Conservation (phyloP, 2,329 filamentous ascomycete genomes). For the Sporothrix variecibatus region DNA sequence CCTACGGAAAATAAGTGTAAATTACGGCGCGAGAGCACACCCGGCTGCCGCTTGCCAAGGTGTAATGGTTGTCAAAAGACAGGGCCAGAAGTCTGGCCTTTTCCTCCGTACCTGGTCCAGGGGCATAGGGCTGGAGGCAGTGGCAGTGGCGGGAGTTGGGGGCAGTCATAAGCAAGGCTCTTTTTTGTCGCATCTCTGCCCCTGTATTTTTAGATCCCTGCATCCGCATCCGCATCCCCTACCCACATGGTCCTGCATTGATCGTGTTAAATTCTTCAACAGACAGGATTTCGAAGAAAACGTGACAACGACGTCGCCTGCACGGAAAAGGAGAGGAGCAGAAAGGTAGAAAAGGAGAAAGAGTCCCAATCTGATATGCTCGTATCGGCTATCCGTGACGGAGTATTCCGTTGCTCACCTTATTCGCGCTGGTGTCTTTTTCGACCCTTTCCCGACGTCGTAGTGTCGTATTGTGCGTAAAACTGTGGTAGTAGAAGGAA, state of each 20-base stretch:
- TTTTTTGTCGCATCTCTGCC: neutral
- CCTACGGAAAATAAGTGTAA: neutral
- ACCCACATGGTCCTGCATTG: neutral
- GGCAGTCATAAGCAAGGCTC: neutral
- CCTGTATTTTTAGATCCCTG: constrained; percentile 1
- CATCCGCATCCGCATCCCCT: neutral
- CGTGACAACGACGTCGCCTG: neutral
- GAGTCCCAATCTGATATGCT: neutral
- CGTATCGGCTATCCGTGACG: neutral
- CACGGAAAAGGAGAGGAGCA: neutral
- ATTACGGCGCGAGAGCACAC: neutral
- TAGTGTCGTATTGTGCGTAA: neutral
- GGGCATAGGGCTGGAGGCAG: neutral
- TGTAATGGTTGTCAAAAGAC: neutral
- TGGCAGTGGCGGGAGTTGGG: neutral
- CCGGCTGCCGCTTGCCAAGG: neutral
- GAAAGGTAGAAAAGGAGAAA: neutral
- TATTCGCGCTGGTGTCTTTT: neutral
- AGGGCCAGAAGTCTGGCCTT: neutral
- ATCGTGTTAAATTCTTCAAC: neutral
- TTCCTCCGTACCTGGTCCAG: neutral
- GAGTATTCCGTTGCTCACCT: neutral
- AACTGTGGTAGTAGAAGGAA: neutral
- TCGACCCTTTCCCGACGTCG: neutral
- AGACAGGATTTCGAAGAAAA: neutral